A percentile compares a stretch with the other conserved stretches of the same genome.
Conservation (phyloP, 2,329 filamentous ascomycete genomes). For the Westerdykella aurantiaca region DNA sequence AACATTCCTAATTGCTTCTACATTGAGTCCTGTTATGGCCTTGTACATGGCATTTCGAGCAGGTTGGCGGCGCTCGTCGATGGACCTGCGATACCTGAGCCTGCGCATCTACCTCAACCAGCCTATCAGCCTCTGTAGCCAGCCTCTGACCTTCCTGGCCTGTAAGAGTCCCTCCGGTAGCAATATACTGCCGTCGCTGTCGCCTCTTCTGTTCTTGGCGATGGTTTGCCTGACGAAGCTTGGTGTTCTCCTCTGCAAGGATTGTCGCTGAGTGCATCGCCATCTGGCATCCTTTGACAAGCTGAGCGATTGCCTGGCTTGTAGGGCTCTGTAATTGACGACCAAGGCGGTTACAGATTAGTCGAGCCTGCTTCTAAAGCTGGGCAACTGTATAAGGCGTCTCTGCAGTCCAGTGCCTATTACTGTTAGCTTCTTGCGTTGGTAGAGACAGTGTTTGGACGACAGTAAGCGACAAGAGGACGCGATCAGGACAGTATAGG, state of each 20-base stretch:
- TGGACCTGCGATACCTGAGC: neutral
- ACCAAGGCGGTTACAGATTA: conserved; percentile 7
- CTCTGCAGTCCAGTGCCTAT: conserved; percentile 10
- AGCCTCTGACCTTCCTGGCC: conserved; percentile 2
- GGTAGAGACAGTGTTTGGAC: conserved; percentile 12
- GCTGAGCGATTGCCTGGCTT: conserved; percentile 10
- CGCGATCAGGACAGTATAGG: conserved; percentile 9
- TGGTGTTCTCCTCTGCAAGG: conserved; percentile 3
- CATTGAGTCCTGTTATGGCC: conserved; percentile 5
- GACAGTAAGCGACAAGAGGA: conserved; percentile 12
- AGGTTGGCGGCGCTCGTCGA: conserved; percentile 7
- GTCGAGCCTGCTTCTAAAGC: conserved; percentile 17
- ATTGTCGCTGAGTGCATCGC: conserved; percentile 4
- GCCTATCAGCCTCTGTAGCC: conserved; percentile 2
- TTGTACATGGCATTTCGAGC: conserved; percentile 6
- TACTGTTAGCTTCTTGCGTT: conserved; percentile 3
- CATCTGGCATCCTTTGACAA: conserved; percentile 13
- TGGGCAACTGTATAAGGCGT: conserved; percentile 12
- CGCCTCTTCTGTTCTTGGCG: conserved; percentile 3
- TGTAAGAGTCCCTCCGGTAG: conserved; percentile 4
- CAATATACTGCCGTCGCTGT: conserved; percentile 5
- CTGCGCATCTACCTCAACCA: conserved; percentile 1
- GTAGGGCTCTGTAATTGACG: conserved; percentile 14
- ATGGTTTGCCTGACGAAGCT: conserved; percentile 2
- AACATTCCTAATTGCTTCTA: conserved; percentile 3